A percentile compares a stretch with the other conserved stretches of the same genome.
phyloP scores from a whole-genome alignment of 1,284 basidiomycete species.

The Phylloboletellus chloephorus region DNA sequence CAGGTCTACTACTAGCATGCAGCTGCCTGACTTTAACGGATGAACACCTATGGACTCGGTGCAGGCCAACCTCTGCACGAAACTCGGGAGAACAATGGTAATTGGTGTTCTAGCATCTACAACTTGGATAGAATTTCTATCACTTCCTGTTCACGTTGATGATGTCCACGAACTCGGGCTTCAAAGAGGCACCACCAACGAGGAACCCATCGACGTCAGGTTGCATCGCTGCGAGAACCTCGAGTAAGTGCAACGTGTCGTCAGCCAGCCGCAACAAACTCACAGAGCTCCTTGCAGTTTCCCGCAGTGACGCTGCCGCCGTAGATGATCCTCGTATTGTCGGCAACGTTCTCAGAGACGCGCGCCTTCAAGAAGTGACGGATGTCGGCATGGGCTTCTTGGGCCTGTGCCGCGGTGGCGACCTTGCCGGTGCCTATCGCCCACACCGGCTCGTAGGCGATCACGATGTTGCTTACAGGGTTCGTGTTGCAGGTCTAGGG shows the following conservation, averaged over 20 bases:
- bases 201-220: constrained; percentile 98
- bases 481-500: not conserved
- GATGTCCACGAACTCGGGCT: constrained; percentile 94
- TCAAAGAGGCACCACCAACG: constrained; percentile 95
- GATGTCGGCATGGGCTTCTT: constrained; percentile 86
- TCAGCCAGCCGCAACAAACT: constrained; percentile 24
- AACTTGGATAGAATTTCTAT: constrained; percentile 1
- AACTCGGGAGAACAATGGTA: too few relatives aligned
- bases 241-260: too few relatives aligned
- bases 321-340: constrained; percentile 85
- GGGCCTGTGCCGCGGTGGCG: constrained; percentile 86
- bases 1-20: not conserved
- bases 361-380: constrained; percentile 69
- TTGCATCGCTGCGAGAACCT: constrained; percentile 49
- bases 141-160: constrained; percentile 61
- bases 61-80: too few relatives aligned
- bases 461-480: constrained; percentile 70
- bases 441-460: constrained; percentile 98
- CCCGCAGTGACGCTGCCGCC: constrained; percentile 89
- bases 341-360: constrained; percentile 71
- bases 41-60: too few relatives aligned
- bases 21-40: too few relatives aligned
- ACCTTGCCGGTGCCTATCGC: constrained; percentile 98
- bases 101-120: not conserved
- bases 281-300: constrained; percentile 85